Conservation (phyloP, 1,284 basidiomycete genomes). For the Heliocybe sulcata region DNA sequence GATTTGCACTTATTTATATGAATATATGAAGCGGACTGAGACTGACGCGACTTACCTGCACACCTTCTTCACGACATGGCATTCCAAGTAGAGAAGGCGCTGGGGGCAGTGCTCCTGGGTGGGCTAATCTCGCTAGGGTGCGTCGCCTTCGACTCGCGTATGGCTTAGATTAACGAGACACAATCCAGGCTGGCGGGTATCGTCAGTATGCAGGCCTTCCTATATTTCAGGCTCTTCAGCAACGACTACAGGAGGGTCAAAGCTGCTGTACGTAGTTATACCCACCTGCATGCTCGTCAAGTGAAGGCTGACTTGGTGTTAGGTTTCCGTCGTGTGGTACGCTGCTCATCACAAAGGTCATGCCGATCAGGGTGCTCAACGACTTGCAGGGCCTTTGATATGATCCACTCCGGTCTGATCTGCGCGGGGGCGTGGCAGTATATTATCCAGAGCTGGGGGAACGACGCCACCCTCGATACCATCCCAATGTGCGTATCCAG, state of each 20-base stretch:
- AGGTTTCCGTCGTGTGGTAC: slow-evolving; percentile 5
- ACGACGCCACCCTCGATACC: slow-evolving; percentile 17
- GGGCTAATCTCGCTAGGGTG: slow-evolving; percentile 3
- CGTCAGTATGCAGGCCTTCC: slow-evolving; percentile 2
- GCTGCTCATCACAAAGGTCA: too few relatives aligned
- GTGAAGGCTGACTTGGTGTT: background rate
- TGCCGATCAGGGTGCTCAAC: slow-evolving; percentile 1
- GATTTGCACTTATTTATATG: too few relatives aligned
- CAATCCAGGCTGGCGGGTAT: slow-evolving; percentile 2
- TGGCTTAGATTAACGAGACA: background rate
- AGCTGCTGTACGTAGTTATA: background rate
- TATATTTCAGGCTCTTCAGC: slow-evolving; percentile 3
- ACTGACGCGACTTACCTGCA: background rate
- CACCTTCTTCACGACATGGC: too few relatives aligned
- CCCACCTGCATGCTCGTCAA: too few relatives aligned
- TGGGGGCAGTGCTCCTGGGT: slow-evolving; percentile 4
- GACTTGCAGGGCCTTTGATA: slow-evolving; percentile 15
- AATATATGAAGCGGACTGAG: too few relatives aligned
- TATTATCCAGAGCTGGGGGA: slow-evolving; percentile 18
- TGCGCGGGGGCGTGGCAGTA: slow-evolving; percentile 19
- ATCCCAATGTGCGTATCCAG: slow-evolving; percentile 16
- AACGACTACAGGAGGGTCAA: background rate
- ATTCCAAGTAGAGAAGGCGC: background rate
- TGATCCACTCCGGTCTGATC: slow-evolving; percentile 22
- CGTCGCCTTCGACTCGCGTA: background rate